These are phyloP conservation scores for Haberlea rhodopensis DNA, from an alignment of 257 asterid genomes.

Conservation along the genomic window DNA sequence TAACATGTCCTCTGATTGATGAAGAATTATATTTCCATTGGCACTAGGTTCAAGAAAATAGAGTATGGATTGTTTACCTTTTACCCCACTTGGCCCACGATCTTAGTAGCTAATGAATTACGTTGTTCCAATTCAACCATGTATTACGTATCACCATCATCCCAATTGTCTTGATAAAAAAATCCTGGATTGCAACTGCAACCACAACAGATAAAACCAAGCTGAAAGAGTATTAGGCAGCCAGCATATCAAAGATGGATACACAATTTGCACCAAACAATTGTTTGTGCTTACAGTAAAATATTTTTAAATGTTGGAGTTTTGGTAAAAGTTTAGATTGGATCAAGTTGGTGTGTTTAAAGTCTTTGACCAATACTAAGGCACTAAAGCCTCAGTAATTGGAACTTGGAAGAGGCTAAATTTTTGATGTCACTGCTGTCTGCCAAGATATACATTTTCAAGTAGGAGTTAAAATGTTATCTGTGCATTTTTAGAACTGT, in stretches of 20 bases:
- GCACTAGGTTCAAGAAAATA: background rate
- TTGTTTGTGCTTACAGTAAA: background rate
- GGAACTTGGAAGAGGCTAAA: background rate
- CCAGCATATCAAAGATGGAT: background rate
- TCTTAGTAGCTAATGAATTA: too few species aligned
- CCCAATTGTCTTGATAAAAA: background rate
- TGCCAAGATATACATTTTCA: background rate
- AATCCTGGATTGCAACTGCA: background rate
- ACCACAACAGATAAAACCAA: background rate
- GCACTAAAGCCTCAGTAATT: background rate
- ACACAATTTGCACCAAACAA: background rate
- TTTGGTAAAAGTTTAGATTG: background rate
- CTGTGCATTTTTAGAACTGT: conserved; percentile 5
- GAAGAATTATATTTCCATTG: background rate
- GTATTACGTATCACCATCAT: conserved; percentile 15
- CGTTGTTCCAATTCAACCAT: too few species aligned
- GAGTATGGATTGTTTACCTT: conserved; percentile 15
- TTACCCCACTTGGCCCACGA: too few species aligned
- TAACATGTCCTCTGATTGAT: background rate
- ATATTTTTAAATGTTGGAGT: background rate
- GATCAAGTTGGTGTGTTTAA: background rate
- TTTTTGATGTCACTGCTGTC: too few species aligned
- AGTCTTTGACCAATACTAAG: background rate
- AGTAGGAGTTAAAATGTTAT: background rate
- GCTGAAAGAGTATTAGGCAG: background rate